Evolutionary conservation across 31 red algal species (phyloP), one percentile per base, ranked within the genome.

Genomic region (Bonnemaisonia californica): DNA sequence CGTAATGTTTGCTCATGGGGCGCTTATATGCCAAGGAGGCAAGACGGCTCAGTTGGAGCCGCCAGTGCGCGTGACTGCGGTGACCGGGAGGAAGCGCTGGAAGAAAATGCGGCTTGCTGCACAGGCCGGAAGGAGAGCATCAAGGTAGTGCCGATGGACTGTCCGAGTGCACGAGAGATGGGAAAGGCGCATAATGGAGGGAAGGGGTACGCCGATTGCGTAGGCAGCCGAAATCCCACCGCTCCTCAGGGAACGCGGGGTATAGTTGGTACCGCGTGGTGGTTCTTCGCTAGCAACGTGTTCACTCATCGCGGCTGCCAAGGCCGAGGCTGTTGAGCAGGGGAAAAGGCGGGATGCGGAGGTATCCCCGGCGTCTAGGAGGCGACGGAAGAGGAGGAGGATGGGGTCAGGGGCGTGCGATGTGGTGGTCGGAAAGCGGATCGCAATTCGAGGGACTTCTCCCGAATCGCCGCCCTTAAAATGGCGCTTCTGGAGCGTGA

Each of bases 401-500:
- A 59, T 33, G 5, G 11, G 8, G 41, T 77, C 72, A 7, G 21
- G 19, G 21, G 8, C 36, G 12, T 42, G 13, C 68, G 48, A n/a
- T n/a, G n/a, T n/a, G n/a, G n/a, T 22, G 59, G 13, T 16, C 7
- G 72, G 72, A 59, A 77, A 30, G 41, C 30, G n/a, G 8, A 77
- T 9, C 18, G 72, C 72, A 18, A 77, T 77, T 41, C 72, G 72
- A 19, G 72, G 72, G 8, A 59, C 51, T 18, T 59, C 11, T 7
- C 48, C 72, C 7, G 47, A 59, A 23, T 77, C 72, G 13, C 19
- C 9, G 30, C 59, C 57, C 48, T 59, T 77, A 29, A 77, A 77
- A 22, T n/a, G 48, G 72, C 72, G 51, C 72, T 59, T 57, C 72
- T 77, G 72, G 5, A 77, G n/a, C n/a, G 27, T 30, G 7, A 77